Evolutionary conservation across 305 asterid genomes (phyloP), one percentile per base, ranked within the genome.

Genomic region (Fraxinus angustifolia): DNA sequence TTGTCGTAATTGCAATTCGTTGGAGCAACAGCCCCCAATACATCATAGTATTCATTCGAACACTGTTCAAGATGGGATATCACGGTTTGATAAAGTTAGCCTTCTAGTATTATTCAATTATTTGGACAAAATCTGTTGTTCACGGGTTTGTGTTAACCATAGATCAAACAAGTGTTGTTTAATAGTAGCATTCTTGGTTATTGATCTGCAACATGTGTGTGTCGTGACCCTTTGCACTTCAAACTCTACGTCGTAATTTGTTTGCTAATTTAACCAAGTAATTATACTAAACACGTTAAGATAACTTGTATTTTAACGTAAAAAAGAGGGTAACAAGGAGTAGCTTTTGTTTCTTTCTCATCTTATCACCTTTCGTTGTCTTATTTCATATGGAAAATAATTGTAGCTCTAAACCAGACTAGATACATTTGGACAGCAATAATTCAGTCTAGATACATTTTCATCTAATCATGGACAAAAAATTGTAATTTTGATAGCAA

Each of bases 391-490:
- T 12, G 78, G 23, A 82, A 31, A 73, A 50, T 48, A 73, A 78
- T 83, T 23, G 26, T 70, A 16, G 83, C 71, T 76, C 8, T 26
- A 73, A 70, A 81, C 62, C 67, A 12, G 6, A 56, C 83, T 38
- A 78, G 73, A 79, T 86, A 75, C 88, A 79, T 81, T 19, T 16
- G 4, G 42, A 42, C 19, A 72, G 28, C 68, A 35, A 31, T 31
- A 12, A 12, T 30, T 70, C 12, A 16, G 75, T 16, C 42, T 70
- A 30, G 4, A 70, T 31, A 16, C 40, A 70, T 70, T 70, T 70
- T 70, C 42, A 65, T 16, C 35, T 26, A 10, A 11, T 42, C 50
- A 42, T 42, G n/a, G 50, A 42, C 50, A 42, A 12, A 42, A 42
- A 42, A 10, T 42, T 42, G 16, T 42, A 42, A 40, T 40, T 40